Base-by-base conservation (phyloP, 306 rosid species). In the Medicago ruthenica region DNA sequence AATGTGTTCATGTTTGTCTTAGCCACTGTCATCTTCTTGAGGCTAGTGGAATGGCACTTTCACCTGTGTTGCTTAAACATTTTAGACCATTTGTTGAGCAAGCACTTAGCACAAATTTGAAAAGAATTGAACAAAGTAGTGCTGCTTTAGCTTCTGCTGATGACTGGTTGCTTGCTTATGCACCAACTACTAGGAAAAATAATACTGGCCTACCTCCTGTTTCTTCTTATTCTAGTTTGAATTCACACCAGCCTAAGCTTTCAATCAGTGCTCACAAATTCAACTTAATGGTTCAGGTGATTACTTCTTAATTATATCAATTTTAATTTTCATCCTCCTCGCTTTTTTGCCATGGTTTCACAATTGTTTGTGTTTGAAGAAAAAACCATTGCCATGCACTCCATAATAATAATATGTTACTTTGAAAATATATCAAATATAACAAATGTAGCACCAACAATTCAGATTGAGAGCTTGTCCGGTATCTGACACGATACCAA, bases 241-340 rank as follows among this genome's bases (percentile, higher is more conserved):
- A 58, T 75, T 61, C 67, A 51, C 47, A 68, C 66, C 96, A 90
- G 79, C 91, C 92, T 39, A 95, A 90, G 76, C 95, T 95, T 73
- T 90, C 98, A 72, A 76, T 71, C 80, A 92, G 98, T 69, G 97
- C 96, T 75, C 86, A 92, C 68, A 87, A 87, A 73, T 95, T 92
- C 83, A 85, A 82, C 77, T 79, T 89, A 66, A 86, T 95, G 97
- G 89, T 90, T 84, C 95, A 87, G 93, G 98, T 95, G 82, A 76
- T 68, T 34, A 74, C 54, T 67, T 67, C 54, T 61, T 61, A 34
- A 27, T 4, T 40, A 7, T 75, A 15, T 70, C 59, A 41, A 15
- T 31, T 34, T 34, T 34, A 0, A 34, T 34, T 34, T 34, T 34
- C 1, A 34, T 34, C 37, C 37, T 34, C 37, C 37, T 34, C 37